These are phyloP conservation scores for Biancaea sappan DNA, from an alignment of 306 rosid genomes.

Conservation along the genomic window DNA sequence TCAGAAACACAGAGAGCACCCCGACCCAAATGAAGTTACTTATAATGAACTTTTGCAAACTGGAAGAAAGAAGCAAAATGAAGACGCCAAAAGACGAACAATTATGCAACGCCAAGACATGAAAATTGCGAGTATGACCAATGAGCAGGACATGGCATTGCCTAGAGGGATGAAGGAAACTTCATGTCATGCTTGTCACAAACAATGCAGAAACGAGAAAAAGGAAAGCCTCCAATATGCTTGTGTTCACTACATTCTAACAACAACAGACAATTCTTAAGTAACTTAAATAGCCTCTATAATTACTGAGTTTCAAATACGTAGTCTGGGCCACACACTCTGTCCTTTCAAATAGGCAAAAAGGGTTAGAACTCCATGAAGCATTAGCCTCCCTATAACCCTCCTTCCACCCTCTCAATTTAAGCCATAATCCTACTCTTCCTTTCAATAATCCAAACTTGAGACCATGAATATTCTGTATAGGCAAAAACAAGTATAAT, in stretches of 20 bases:
- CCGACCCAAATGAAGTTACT: background rate
- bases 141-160: constrained; percentile 2
- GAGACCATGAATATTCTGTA: constrained; percentile 3
- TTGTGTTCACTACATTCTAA: constrained; percentile 19
- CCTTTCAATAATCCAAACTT: background rate
- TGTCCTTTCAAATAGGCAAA: constrained; percentile 25
- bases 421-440: constrained; percentile 2
- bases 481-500: constrained; percentile 8
- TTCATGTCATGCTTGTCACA: constrained; percentile 20
- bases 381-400: background rate
- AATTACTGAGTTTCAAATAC: constrained; percentile 15
- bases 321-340: constrained; percentile 28
- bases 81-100: constrained; percentile 13
- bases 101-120: background rate
- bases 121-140: background rate
- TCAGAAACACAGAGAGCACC: background rate
- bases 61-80: background rate
- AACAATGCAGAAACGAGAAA: constrained; percentile 5
- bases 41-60: background rate
- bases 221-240: background rate
- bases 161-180: background rate
- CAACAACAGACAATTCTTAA: constrained; percentile 9
- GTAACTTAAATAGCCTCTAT: constrained; percentile 5
- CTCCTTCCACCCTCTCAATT: background rate
- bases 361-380: background rate